Percentiles rank a stretch among this genome's conserved stretches.
Conservation (phyloP, 2,329 filamentous ascomycete species). For the Epichloe uncinata region DNA sequence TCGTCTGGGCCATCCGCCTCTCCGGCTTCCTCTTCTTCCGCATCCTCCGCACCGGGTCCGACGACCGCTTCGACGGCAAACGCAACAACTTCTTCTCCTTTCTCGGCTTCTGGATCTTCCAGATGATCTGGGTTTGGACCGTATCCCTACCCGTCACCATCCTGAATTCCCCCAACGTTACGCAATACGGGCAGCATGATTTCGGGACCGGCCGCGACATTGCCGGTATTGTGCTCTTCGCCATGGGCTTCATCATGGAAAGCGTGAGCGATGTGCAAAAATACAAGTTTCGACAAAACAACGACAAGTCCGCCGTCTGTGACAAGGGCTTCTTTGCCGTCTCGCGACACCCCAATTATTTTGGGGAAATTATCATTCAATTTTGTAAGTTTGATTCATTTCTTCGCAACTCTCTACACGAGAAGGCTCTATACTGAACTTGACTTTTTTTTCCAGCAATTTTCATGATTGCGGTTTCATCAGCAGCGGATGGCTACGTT, state of each 20-base stretch:
- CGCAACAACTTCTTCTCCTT: conserved; percentile 57
- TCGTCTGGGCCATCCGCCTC: conserved; percentile 51
- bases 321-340: conserved; percentile 50
- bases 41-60: conserved; percentile 56
- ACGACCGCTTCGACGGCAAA: conserved; percentile 61
- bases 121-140: conserved; percentile 61
- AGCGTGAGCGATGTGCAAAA: conserved; percentile 51
- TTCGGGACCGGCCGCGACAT: conserved; percentile 56
- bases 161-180: conserved; percentile 53
- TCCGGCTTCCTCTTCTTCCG: conserved; percentile 55
- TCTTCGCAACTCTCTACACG: not conserved
- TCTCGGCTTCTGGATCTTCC: conserved; percentile 58
- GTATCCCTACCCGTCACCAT: conserved; percentile 56
- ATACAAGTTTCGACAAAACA: conserved; percentile 44
- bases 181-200: conserved; percentile 35
- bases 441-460: conserved; percentile 33
- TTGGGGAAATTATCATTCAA: conserved; percentile 62
- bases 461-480: conserved; percentile 54
- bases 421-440: conserved; percentile 4
- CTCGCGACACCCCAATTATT: conserved; percentile 60
- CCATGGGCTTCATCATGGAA: conserved; percentile 49
- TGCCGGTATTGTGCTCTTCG: conserved; percentile 48
- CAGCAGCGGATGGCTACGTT: conserved; percentile 45
- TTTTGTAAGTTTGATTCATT: conserved; percentile 37
- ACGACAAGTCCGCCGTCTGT: conserved; percentile 37